Evolutionary conservation across 805 yeast species (phyloP).

Genomic region (Candida pseudofarinosa): DNA sequence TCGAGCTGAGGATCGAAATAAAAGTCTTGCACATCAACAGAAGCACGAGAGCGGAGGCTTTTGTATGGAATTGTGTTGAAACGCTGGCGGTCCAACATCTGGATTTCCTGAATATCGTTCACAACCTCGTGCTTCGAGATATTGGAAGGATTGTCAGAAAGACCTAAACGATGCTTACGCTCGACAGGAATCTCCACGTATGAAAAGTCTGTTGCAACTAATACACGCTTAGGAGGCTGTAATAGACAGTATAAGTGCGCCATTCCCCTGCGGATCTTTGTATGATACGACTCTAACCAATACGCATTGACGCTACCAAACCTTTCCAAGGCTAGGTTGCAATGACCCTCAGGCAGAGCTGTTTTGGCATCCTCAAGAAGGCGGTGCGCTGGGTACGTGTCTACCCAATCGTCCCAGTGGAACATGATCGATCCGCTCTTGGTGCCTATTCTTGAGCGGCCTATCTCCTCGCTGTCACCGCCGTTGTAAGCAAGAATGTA

Average conservation of each 20-base stretch:
- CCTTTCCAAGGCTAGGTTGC: constrained; percentile 16
- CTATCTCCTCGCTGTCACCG: background rate
- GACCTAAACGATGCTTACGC: constrained; percentile 21
- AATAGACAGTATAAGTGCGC: constrained; percentile 28
- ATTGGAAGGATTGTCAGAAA: background rate
- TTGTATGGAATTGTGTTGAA: constrained; percentile 5
- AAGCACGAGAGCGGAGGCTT: constrained; percentile 9
- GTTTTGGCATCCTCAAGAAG: constrained; percentile 15
- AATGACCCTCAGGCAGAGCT: constrained; percentile 17
- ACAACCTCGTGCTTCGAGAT: constrained; percentile 4
- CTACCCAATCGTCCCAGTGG: constrained; percentile 42
- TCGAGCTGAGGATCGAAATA: constrained; percentile 26
- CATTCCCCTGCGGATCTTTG: constrained; percentile 31
- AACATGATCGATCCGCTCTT: constrained; percentile 22
- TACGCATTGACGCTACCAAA: constrained; percentile 29
- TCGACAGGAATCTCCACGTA: constrained; percentile 26
- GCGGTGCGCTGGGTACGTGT: constrained; percentile 20
- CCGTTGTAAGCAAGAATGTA: constrained; percentile 7
- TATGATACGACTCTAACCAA: constrained; percentile 29
- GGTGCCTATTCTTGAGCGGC: constrained; percentile 3
- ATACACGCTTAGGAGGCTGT: constrained; percentile 23
- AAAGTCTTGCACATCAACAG: constrained; percentile 22
- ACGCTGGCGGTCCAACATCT: background rate
- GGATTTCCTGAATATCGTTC: constrained; percentile 6
- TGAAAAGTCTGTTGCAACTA: constrained; percentile 20